A percentile compares a stretch with the other conserved stretches of the same genome.
Conservation (phyloP, 1,139 yeast genomes). For the Diutina rugosa region DNA sequence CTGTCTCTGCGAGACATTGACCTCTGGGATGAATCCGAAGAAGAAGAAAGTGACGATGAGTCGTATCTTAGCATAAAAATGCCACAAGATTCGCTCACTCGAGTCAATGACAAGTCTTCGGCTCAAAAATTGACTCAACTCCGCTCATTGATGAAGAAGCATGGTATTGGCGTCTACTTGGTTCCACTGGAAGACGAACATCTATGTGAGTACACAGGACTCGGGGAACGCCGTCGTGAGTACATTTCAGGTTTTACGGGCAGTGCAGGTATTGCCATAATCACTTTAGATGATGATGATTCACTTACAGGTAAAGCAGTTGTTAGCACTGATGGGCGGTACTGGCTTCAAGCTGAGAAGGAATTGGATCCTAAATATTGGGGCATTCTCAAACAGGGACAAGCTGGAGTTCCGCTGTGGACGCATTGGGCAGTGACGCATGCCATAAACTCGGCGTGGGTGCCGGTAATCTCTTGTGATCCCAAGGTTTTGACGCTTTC, state of each 20-base stretch:
- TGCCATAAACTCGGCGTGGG: slow-evolving; percentile 20
- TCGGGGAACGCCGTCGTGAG: slow-evolving; percentile 37
- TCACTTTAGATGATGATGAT: slow-evolving; percentile 25
- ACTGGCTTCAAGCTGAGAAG: slow-evolving; percentile 35
- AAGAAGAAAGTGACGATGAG: not conserved
- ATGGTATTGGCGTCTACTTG: slow-evolving; percentile 36
- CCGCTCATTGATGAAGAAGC: slow-evolving; percentile 26
- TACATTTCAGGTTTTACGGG: slow-evolving; percentile 43
- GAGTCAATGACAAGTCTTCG: not conserved
- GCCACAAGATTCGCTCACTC: not conserved
- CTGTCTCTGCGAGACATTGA: not conserved
- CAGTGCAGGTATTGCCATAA: slow-evolving; percentile 42
- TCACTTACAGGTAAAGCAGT: slow-evolving; percentile 27
- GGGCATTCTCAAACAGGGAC: slow-evolving; percentile 28
- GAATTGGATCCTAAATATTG: slow-evolving; percentile 23
- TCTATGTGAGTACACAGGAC: slow-evolving; percentile 40
- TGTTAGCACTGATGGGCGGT: slow-evolving; percentile 45
- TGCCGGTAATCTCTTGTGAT: slow-evolving; percentile 27
- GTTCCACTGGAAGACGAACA: slow-evolving; percentile 53
- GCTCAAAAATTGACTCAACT: slow-evolving; percentile 7
- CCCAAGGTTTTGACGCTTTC: slow-evolving; percentile 22
- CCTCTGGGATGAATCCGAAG: not conserved
- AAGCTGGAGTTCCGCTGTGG: slow-evolving; percentile 24
- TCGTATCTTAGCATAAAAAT: not conserved
- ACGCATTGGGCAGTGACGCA: slow-evolving; percentile 21